Evolutionary conservation across 169 alveolate genomes (phyloP).

Genomic region (Eimeria sp.): DNA sequence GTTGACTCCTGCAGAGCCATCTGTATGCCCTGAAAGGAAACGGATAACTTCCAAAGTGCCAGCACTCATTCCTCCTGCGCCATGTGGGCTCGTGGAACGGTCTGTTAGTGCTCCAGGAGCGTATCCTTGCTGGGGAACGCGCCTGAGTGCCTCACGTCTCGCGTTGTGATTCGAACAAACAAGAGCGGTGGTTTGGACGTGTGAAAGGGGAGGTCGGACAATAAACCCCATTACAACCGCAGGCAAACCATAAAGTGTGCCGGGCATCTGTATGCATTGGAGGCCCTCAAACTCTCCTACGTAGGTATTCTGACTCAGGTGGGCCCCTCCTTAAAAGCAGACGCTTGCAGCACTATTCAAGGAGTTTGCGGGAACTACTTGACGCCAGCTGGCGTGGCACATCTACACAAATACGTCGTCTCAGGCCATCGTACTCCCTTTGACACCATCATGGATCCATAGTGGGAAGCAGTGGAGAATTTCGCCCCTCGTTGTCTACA

Average conservation of each 20-base stretch:
- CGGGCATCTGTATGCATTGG: background rate
- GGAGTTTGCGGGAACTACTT: slow-evolving; percentile 78
- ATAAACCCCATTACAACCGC: background rate
- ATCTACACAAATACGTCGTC: slow-evolving; percentile 1
- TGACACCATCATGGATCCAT: slow-evolving; percentile 65
- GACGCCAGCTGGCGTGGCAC: slow-evolving; percentile 74
- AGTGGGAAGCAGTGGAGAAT: slow-evolving; percentile 77
- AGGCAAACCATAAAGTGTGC: background rate
- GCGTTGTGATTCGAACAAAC: background rate
- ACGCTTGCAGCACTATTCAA: slow-evolving; percentile 4
- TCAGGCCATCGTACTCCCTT: slow-evolving; percentile 79
- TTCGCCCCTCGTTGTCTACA: slow-evolving; percentile 46
- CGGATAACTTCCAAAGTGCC: background rate
- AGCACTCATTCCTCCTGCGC: background rate
- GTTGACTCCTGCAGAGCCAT: background rate
- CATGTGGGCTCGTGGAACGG: background rate
- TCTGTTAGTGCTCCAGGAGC: background rate
- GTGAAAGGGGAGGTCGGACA: background rate
- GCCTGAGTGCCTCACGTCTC: no score
- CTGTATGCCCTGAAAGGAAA: background rate
- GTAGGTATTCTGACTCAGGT: background rate
- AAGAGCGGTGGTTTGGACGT: background rate
- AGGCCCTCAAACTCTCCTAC: background rate
- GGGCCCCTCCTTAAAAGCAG: background rate
- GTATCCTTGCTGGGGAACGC: background rate